Percentiles rank a stretch among this genome's conserved stretches.
These are phyloP conservation scores for Amyloporia xantha DNA, from an alignment of 768 basidiomycete species.

Conservation along the genomic window DNA sequence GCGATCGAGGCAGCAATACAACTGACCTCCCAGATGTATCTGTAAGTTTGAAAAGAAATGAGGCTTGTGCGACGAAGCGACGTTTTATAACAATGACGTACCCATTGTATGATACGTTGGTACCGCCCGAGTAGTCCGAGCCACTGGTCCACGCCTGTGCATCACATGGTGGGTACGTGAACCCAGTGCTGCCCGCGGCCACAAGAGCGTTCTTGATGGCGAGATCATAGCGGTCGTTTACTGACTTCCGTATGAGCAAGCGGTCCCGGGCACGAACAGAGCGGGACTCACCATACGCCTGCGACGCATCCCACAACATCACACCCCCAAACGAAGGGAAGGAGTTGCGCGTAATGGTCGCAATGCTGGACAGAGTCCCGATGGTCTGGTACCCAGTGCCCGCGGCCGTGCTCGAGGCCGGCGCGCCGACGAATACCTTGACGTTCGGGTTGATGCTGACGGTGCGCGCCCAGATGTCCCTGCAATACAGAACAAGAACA, in stretches of 20 bases:
- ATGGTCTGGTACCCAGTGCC: slow-evolving; percentile 34
- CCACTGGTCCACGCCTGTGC: slow-evolving; percentile 48
- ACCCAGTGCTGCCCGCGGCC: slow-evolving; percentile 62
- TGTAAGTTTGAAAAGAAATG: slow-evolving; percentile 38
- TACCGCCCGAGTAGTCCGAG: slow-evolving; percentile 42
- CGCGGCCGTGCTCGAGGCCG: slow-evolving; percentile 35
- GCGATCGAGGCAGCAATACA: neutral
- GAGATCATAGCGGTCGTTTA: slow-evolving; percentile 51
- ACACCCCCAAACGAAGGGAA: slow-evolving; percentile 39
- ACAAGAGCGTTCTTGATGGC: slow-evolving; percentile 54
- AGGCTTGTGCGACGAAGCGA: neutral
- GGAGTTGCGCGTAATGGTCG: slow-evolving; percentile 28
- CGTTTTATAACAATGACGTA: slow-evolving; percentile 23
- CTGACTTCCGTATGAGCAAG: slow-evolving; percentile 19
- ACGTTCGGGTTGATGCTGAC: slow-evolving; percentile 37
- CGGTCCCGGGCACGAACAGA: neutral
- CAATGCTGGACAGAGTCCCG: slow-evolving; percentile 26
- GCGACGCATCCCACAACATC: slow-evolving; percentile 40
- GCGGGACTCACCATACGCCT: slow-evolving; percentile 32
- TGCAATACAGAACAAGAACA: slow-evolving; percentile 18
- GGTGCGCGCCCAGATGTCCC: slow-evolving; percentile 40
- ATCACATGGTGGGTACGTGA: slow-evolving; percentile 55
- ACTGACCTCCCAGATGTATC: slow-evolving; percentile 59
- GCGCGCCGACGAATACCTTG: slow-evolving; percentile 39
- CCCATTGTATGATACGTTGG: slow-evolving; percentile 50